Conservation (phyloP, 371 early-diverging fungal species). For the Blakeslea trispora region DNA sequence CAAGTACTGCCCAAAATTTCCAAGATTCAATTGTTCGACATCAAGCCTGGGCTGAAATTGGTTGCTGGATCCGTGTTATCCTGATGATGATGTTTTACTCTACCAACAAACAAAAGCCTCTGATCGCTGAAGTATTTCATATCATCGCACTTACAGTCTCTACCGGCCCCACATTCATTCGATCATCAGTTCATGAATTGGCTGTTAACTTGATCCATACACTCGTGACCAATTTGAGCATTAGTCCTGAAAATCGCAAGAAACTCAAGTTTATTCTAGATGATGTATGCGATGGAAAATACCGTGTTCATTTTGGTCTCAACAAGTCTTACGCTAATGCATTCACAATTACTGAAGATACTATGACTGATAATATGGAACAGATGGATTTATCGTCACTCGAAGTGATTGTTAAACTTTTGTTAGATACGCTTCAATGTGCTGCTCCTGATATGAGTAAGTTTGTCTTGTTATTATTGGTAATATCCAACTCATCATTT, state of each 20-base stretch:
- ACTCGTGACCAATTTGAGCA: slow-evolving; percentile 65
- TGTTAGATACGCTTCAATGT: slow-evolving; percentile 75
- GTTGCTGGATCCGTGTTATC: slow-evolving; percentile 77
- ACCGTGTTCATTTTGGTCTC: slow-evolving; percentile 77
- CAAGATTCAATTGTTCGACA: slow-evolving; percentile 69
- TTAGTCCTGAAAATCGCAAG: slow-evolving; percentile 53
- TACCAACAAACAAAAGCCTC: slow-evolving; percentile 64
- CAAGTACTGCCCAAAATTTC: slow-evolving; percentile 65
- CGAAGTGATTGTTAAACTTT: slow-evolving; percentile 72
- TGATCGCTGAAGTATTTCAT: slow-evolving; percentile 83
- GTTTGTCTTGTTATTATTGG: too few relatives aligned
- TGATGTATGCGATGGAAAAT: slow-evolving; percentile 77
- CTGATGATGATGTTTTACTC: slow-evolving; percentile 86
- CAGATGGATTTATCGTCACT: slow-evolving; percentile 69
- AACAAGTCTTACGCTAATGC: slow-evolving; percentile 68
- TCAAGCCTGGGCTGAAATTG: slow-evolving; percentile 83
- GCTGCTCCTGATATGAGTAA: slow-evolving; percentile 72
- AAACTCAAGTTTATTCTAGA: slow-evolving; percentile 57
- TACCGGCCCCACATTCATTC: slow-evolving; percentile 78
- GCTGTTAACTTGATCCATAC: slow-evolving; percentile 86
- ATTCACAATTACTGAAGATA: slow-evolving; percentile 61
- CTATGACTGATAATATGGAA: slow-evolving; percentile 60
- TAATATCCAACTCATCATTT: too few relatives aligned
- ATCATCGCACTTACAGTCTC: slow-evolving; percentile 77
- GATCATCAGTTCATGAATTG: slow-evolving; percentile 84